phyloP scores from a whole-genome alignment of 306 rosid genomes.

The Lablab purpureus region DNA sequence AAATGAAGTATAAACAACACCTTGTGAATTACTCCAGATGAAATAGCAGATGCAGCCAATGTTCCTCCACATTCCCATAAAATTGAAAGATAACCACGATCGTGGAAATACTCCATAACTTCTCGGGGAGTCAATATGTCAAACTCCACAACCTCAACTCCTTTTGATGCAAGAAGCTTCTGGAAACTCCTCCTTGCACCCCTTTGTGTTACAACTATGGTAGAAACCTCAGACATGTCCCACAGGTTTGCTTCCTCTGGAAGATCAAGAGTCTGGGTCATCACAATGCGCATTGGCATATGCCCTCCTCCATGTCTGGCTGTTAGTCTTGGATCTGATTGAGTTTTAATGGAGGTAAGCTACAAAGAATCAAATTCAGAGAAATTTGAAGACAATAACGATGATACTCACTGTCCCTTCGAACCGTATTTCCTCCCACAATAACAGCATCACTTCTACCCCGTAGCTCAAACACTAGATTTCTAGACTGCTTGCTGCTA shows the following conservation, averaged over 20 bases:
- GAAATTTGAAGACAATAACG: slow-evolving; percentile 20
- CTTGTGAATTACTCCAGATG: slow-evolving; percentile 91
- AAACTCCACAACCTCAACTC: slow-evolving; percentile 95
- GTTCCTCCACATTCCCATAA: slow-evolving; percentile 98
- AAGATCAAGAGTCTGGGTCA: slow-evolving; percentile 81
- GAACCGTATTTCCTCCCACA: slow-evolving; percentile 91
- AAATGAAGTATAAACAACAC: slow-evolving; percentile 42
- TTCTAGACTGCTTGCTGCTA: slow-evolving; percentile 77
- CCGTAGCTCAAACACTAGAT: slow-evolving; percentile 78
- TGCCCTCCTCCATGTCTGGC: slow-evolving; percentile 95
- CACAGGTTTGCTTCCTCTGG: slow-evolving; percentile 87
- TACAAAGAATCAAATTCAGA: slow-evolving; percentile 12
- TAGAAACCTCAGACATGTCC: slow-evolving; percentile 80
- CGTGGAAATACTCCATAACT: slow-evolving; percentile 90
- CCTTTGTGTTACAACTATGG: slow-evolving; percentile 90
- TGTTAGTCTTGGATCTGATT: slow-evolving; percentile 84
- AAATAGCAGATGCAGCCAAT: slow-evolving; percentile 92
- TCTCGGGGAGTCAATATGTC: slow-evolving; percentile 83
- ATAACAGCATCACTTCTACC: slow-evolving; percentile 92
- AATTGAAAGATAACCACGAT: slow-evolving; percentile 90
- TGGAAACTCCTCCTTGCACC: slow-evolving; percentile 91
- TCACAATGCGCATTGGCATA: slow-evolving; percentile 83
- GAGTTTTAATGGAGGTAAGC: slow-evolving; percentile 35
- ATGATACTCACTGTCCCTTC: slow-evolving; percentile 80
- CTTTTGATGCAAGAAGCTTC: slow-evolving; percentile 93